These are phyloP conservation scores for maize (Zea mays) DNA, from an alignment of 176 grass and related monocot genomes.

Conservation along the genomic window Zm-B73-REFERENCE-NAM-5.0 NC_050099.1:153478001-153478500, in stretches of 20 bases:
- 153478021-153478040: slow-evolving; percentile 94
- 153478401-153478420: neutral
- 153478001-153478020: slow-evolving; percentile 43
- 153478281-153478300: neutral
- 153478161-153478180: slow-evolving; percentile 23
- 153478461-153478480: slow-evolving; percentile 23
- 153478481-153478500: slow-evolving; percentile 18
- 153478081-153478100: slow-evolving; percentile 98
- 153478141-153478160: slow-evolving; percentile 17
- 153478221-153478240: slow-evolving; percentile 19
- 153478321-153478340: slow-evolving; percentile 11
- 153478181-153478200: slow-evolving; percentile 2
- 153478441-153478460: neutral
- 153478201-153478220: slow-evolving; percentile 16
- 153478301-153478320: neutral
- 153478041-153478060: slow-evolving; percentile 95
- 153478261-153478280: neutral
- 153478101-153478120: slow-evolving; percentile 95
- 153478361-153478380: neutral
- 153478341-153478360: slow-evolving; percentile 11
- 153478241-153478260: slow-evolving; percentile 3
- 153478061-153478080: slow-evolving; percentile 97
- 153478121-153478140: slow-evolving; percentile 80
- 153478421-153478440: slow-evolving; percentile 19
- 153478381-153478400: slow-evolving; percentile 14